These are phyloP conservation scores for Kodamaea kaohsiungensis DNA, from an alignment of 805 yeast species.

Conservation along the genomic window DNA sequence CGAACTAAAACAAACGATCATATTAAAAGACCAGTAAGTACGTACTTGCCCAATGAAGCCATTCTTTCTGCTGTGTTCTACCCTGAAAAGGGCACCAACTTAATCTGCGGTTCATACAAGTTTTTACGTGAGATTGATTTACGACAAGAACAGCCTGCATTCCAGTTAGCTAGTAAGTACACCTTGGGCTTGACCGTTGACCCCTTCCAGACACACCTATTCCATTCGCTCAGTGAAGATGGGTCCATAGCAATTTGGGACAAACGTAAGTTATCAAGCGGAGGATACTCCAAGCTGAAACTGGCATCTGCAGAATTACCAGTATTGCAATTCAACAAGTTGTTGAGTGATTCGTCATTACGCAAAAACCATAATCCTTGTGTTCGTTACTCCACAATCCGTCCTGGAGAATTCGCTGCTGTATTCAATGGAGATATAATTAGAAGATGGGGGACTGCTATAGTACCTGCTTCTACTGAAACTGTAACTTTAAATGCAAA, in stretches of 20 bases:
- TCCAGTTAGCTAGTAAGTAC: conserved; percentile 75
- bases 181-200: conserved; percentile 68
- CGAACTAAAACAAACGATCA: conserved; percentile 49
- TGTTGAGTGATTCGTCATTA: conserved; percentile 57
- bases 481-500: not conserved
- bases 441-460: conserved; percentile 78
- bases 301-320: conserved; percentile 50
- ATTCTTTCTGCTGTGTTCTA: conserved; percentile 68
- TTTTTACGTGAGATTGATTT: conserved; percentile 76
- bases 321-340: conserved; percentile 56
- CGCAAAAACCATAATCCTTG: conserved; percentile 64
- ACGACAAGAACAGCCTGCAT: conserved; percentile 61
- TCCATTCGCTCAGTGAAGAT: conserved; percentile 78
- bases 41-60: conserved; percentile 72
- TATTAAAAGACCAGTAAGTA: conserved; percentile 51
- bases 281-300: conserved; percentile 16
- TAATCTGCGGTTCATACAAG: conserved; percentile 77
- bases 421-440: conserved; percentile 75
- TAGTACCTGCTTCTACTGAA: conserved; percentile 39
- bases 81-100: conserved; percentile 52
- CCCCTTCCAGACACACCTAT: conserved; percentile 64
- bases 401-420: conserved; percentile 74
- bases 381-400: conserved; percentile 64
- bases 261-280: conserved; percentile 55
- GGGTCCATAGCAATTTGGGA: conserved; percentile 87